Evolutionary conservation across 2,329 filamentous ascomycete species (phyloP), one percentile per base, ranked within the genome.

Genomic region (Dothidotthia symphoricarpi): DNA sequence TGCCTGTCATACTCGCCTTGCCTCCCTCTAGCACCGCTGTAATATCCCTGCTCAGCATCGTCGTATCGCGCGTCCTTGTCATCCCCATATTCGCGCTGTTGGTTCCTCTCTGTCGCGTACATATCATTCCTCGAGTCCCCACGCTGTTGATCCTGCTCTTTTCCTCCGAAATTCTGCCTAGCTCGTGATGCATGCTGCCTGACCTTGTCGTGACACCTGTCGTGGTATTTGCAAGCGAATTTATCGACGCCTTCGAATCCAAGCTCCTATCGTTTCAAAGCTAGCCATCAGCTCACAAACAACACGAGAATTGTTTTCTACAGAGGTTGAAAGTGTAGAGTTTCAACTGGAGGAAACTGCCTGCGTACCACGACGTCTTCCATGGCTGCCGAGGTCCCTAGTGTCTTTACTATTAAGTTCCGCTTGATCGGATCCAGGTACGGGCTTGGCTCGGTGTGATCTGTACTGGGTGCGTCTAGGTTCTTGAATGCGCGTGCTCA

Each of bases 191-290:
- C n/a, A n/a, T n/a, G n/a, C n/a, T n/a, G n/a, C n/a, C n/a, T n/a
- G n/a, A n/a, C n/a, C n/a, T n/a, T n/a, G n/a, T n/a, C n/a, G n/a
- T n/a, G n/a, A 16, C 17, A 14, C 17, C 41, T 49, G 26, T 66
- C 61, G 43, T 59, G 59, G 30, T 62, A 61, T 24, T 57, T 61
- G 25, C 58, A 40, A 14, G 57, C 47, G 19, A 57, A 42, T 13
- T 42, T 51, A 34, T 66, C 56, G 4, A 66, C 41, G n/a, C 60
- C 60, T 41, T 61, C 57, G 27, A 65, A 57, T 2, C 63, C 63
- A 6, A 67, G 58, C 45, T 67, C 63, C 63, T 67, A 36, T 37
- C 28, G 9, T 9, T 16, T 24, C 26, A 36, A 27, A 34, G 33
- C 10, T 28, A 22, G 28, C 12, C 35, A 46, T 54, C 44, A 53